A percentile compares a stretch with the other conserved stretches of the same genome.
Evolutionary conservation across 2,329 filamentous ascomycete genomes (phyloP).

Genomic region (Corinectria fuckeliana): DNA sequence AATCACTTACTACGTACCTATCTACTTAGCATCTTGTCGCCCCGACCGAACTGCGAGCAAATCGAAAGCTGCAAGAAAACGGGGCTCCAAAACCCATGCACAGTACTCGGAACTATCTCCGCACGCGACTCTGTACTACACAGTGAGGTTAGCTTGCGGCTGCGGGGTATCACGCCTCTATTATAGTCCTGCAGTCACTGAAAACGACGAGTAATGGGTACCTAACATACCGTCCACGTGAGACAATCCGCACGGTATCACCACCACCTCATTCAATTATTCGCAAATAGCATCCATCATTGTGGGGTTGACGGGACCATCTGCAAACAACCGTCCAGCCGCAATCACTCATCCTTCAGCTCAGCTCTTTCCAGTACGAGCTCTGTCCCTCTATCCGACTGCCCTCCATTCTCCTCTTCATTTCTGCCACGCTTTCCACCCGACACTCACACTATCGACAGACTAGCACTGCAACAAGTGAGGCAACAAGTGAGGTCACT

Average conservation of each 20-base stretch:
- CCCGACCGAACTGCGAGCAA: background rate
- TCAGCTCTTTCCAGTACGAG: background rate
- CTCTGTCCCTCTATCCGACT: background rate
- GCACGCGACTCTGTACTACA: background rate
- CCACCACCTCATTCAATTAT: slow-evolving; percentile 1
- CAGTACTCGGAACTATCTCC: background rate
- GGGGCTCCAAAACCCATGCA: background rate
- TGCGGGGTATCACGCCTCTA: slow-evolving; percentile 1
- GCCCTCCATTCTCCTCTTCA: background rate
- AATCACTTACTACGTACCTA: too few relatives aligned
- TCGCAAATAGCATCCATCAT: slow-evolving; percentile 8
- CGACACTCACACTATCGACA: slow-evolving; percentile 1
- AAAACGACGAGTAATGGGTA: background rate
- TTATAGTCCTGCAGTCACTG: background rate
- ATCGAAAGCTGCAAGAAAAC: background rate
- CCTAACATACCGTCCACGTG: background rate
- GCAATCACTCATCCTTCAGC: slow-evolving; percentile 5
- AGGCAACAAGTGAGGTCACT: slow-evolving; percentile 3
- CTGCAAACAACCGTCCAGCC: slow-evolving; percentile 10
- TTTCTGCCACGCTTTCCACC: background rate
- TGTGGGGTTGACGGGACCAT: slow-evolving; percentile 18
- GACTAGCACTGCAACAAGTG: background rate
- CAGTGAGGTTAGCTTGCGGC: background rate
- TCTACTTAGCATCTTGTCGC: too few relatives aligned
- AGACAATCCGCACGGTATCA: slow-evolving; percentile 6